phyloP scores from a whole-genome alignment of 2,329 filamentous ascomycete species.

The Fusarium sp. region DNA sequence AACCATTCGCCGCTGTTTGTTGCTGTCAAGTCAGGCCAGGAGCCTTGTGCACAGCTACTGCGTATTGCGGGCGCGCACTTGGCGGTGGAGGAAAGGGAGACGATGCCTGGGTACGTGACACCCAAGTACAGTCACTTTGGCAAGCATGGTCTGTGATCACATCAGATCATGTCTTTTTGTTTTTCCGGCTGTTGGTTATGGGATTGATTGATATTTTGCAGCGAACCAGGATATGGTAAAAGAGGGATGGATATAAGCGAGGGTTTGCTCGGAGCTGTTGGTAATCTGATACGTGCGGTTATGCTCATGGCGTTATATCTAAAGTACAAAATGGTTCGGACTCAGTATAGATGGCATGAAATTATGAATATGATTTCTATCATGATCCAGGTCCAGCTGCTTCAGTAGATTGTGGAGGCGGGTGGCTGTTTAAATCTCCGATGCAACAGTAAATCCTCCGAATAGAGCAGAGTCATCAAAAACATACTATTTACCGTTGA shows the following conservation, averaged over 20 bases:
- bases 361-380: neutral
- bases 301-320: neutral
- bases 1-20: conserved; percentile 75
- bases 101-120: conserved; percentile 43
- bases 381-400: neutral
- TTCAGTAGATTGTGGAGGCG: neutral
- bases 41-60: conserved; percentile 66
- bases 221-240: conserved; percentile 10
- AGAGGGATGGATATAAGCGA: conserved; percentile 12
- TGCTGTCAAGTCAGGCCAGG: conserved; percentile 68
- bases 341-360: neutral
- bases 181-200: neutral
- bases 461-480: neutral
- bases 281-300: neutral
- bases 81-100: conserved; percentile 57
- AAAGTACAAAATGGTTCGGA: neutral
- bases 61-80: conserved; percentile 71
- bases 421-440: conserved; percentile 4
- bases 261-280: neutral
- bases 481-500: neutral
- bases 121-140: conserved; percentile 35
- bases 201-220: conserved; percentile 4
- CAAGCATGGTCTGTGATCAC: conserved; percentile 15
- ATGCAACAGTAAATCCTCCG: neutral
- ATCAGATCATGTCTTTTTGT: neutral